A percentile compares a stretch with the other conserved stretches of the same genome.
Conservation (phyloP, 78 protist species). For the Neovahlkampfia damariscottae region DNA sequence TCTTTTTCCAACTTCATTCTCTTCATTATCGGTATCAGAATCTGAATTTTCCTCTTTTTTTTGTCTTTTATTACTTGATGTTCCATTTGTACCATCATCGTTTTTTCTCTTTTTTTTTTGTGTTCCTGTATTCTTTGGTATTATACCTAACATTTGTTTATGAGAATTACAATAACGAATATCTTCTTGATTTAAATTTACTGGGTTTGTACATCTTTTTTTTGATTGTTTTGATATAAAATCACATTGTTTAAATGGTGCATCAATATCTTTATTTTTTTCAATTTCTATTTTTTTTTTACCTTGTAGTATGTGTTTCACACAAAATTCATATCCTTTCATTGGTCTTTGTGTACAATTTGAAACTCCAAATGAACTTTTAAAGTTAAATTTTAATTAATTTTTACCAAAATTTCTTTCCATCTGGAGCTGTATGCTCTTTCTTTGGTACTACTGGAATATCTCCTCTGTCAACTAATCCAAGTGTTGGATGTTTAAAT, state of each 20-base stretch:
- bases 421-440: background rate
- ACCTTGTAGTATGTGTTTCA: background rate
- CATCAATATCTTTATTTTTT: background rate
- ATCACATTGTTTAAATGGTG: background rate
- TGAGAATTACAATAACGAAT: background rate
- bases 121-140: background rate
- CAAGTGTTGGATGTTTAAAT: too few relatives aligned
- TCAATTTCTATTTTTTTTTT: too few relatives aligned
- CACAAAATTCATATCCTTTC: background rate
- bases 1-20: background rate
- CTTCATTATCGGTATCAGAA: background rate
- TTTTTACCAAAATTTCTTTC: background rate
- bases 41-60: background rate
- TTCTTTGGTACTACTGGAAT: background rate
- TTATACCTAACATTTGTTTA: background rate
- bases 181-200: background rate
- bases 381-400: too few relatives aligned
- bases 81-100: background rate
- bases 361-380: background rate
- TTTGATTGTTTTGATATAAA: background rate
- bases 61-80: background rate
- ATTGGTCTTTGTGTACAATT: background rate
- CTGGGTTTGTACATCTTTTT: background rate
- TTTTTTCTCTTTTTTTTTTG: background rate
- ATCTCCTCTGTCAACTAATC: too few relatives aligned